Conservation (phyloP, 768 basidiomycete species). For the Suillus bovinus region DNA sequence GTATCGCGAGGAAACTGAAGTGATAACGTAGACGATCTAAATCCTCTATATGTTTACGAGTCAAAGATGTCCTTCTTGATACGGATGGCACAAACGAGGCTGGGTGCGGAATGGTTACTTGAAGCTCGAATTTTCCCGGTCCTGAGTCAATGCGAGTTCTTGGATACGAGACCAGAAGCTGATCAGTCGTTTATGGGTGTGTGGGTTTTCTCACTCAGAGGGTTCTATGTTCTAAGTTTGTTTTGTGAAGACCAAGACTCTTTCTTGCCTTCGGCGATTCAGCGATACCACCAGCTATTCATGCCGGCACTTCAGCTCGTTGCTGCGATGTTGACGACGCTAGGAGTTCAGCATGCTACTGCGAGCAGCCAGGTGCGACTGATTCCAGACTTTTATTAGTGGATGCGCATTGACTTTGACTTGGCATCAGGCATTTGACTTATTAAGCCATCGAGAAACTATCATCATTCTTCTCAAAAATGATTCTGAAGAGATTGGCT, state of each 20-base stretch:
- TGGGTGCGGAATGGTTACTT: slow-evolving; percentile 82
- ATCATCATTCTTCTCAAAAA: slow-evolving; percentile 31
- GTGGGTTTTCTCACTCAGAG: no score
- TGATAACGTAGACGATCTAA: slow-evolving; percentile 71
- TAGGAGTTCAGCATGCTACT: no score
- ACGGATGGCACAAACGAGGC: slow-evolving; percentile 77
- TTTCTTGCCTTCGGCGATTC: no score
- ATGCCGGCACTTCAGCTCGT: no score
- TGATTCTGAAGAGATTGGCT: slow-evolving; percentile 58
- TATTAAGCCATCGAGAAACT: slow-evolving; percentile 63
- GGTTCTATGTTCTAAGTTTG: no score
- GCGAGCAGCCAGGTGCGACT: no score
- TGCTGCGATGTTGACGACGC: no score
- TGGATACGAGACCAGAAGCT: slow-evolving; percentile 81
- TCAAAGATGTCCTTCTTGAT: slow-evolving; percentile 90
- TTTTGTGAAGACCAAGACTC: no score
- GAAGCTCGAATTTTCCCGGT: slow-evolving; percentile 74
- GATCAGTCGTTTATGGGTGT: slow-evolving; percentile 44
- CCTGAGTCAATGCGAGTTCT: slow-evolving; percentile 82
- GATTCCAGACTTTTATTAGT: no score
- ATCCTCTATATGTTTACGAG: slow-evolving; percentile 92
- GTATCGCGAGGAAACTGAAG: slow-evolving; percentile 9
- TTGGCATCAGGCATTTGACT: slow-evolving; percentile 39
- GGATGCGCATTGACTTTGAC: no score
- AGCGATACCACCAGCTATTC: no score